phyloP scores from a whole-genome alignment of 768 basidiomycete genomes.

The Lanmaoa pseudosensibilis region DNA sequence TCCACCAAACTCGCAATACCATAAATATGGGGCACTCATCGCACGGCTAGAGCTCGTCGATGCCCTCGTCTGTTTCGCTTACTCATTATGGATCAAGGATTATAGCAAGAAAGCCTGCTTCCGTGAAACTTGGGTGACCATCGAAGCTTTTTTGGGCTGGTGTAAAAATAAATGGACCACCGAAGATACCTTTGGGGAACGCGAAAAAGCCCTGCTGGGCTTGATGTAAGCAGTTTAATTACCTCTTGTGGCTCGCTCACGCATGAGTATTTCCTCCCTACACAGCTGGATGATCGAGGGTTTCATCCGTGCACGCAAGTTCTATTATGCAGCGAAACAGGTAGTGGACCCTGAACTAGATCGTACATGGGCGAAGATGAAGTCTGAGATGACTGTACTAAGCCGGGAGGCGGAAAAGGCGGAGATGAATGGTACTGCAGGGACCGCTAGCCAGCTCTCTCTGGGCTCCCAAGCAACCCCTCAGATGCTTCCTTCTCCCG shows the following conservation, averaged over 20 bases:
- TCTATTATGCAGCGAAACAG: conserved; percentile 39
- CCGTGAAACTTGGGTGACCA: conserved; percentile 65
- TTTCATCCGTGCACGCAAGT: conserved; percentile 61
- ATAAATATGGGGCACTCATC: conserved; percentile 72
- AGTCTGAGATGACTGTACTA: conserved; percentile 31
- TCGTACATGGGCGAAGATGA: conserved; percentile 37
- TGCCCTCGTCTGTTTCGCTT: conserved; percentile 81
- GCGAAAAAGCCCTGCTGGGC: conserved; percentile 64
- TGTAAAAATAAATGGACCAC: conserved; percentile 67
- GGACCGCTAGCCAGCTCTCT: conserved; percentile 27
- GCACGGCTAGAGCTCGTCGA: conserved; percentile 79
- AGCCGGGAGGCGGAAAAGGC: conserved; percentile 37
- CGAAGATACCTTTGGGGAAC: conserved; percentile 45
- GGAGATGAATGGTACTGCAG: conserved; percentile 33
- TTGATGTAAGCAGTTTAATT: conserved; percentile 62
- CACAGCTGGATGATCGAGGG: conserved; percentile 77
- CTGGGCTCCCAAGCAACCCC: conserved; percentile 47
- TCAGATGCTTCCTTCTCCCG: conserved; percentile 79
- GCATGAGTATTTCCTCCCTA: conserved; percentile 20
- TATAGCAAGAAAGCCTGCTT: conserved; percentile 55
- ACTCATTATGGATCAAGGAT: conserved; percentile 79
- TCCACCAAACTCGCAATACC: conserved; percentile 64
- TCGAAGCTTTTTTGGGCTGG: conserved; percentile 68
- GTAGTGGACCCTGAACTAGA: conserved; percentile 36
- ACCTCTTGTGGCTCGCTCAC: conserved; percentile 25